These are phyloP conservation scores for Polyporus arcularius DNA, from an alignment of 768 basidiomycete species.

Conservation along the genomic window DNA sequence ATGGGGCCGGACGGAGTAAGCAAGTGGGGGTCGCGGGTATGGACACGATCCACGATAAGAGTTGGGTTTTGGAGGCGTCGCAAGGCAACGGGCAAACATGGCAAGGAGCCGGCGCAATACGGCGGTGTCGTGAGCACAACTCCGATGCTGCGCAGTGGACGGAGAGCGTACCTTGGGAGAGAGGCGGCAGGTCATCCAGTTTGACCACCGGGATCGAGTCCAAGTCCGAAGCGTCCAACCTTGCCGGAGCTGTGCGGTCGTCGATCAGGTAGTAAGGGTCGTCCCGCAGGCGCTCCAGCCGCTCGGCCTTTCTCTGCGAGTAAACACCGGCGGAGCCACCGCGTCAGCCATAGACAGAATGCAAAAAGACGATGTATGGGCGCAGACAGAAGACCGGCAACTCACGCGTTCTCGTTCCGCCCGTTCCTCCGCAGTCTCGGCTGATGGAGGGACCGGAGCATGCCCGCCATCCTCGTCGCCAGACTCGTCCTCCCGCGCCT, in stretches of 20 bases:
- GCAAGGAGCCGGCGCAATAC: background rate
- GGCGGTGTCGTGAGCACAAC: background rate
- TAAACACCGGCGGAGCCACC: background rate
- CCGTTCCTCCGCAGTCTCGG: slow-evolving; percentile 59
- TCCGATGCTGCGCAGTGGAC: background rate
- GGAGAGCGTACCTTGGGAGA: slow-evolving; percentile 32
- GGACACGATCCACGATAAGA: too few species aligned
- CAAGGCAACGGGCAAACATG: background rate
- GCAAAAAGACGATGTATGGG: background rate
- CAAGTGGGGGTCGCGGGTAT: background rate
- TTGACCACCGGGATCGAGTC: slow-evolving; percentile 91
- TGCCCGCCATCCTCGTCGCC: slow-evolving; percentile 32
- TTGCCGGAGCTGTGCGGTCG: slow-evolving; percentile 41
- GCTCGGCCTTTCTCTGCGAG: slow-evolving; percentile 69
- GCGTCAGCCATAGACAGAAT: background rate
- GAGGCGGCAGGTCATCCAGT: slow-evolving; percentile 69
- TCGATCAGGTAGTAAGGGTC: slow-evolving; percentile 93
- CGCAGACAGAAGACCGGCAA: slow-evolving; percentile 23
- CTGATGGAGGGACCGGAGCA: slow-evolving; percentile 39
- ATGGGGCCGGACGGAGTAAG: background rate
- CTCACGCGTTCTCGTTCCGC: slow-evolving; percentile 63
- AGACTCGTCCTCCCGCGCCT: slow-evolving; percentile 37
- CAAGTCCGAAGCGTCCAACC: slow-evolving; percentile 54
- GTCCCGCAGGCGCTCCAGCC: slow-evolving; percentile 73
- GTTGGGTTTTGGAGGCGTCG: background rate